phyloP scores from a whole-genome alignment of 495 filamentous ascomycete species.

The Podospora tetraspora region DNA sequence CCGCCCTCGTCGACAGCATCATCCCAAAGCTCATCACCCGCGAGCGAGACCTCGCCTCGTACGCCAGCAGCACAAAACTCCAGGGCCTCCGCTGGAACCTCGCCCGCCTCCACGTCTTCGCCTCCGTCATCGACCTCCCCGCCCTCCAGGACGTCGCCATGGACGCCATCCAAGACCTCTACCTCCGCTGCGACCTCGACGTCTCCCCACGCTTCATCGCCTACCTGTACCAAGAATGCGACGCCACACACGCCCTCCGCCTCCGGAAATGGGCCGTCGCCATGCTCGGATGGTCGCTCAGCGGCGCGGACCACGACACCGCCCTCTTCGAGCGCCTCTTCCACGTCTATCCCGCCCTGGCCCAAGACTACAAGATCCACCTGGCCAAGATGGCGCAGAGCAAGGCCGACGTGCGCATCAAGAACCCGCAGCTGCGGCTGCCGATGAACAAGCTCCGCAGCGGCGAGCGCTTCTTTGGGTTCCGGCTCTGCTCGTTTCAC shows the following conservation, averaged over 20 bases:
- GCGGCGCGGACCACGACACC: conserved; percentile 25
- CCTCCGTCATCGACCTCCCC: conserved; percentile 36
- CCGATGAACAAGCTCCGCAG: conserved; percentile 40
- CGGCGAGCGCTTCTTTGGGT: conserved; percentile 45
- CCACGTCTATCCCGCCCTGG: conserved; percentile 32
- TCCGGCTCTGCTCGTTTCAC: conserved; percentile 46
- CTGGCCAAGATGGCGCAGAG: conserved; percentile 37
- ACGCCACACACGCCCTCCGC: conserved; percentile 34
- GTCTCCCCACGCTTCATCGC: conserved; percentile 39
- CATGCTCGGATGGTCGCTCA: conserved; percentile 44
- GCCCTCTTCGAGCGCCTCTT: conserved; percentile 32
- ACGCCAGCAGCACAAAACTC: conserved; percentile 7
- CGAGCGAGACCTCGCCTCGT: conserved; percentile 19
- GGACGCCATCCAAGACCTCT: conserved; percentile 46
- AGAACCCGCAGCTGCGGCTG: conserved; percentile 46
- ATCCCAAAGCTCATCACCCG: conserved; percentile 10
- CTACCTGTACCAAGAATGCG: conserved; percentile 43
- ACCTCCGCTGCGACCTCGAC: conserved; percentile 46
- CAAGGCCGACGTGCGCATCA: conserved; percentile 41
- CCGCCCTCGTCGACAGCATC: conserved; percentile 35
- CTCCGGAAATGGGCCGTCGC: conserved; percentile 46
- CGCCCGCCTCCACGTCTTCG: conserved; percentile 44
- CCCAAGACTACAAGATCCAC: conserved; percentile 40
- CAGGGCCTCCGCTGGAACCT: conserved; percentile 37
- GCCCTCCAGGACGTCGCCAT: conserved; percentile 43